phyloP scores from a whole-genome alignment of 495 filamentous ascomycete species.

The Penicillium riverlandense region DNA sequence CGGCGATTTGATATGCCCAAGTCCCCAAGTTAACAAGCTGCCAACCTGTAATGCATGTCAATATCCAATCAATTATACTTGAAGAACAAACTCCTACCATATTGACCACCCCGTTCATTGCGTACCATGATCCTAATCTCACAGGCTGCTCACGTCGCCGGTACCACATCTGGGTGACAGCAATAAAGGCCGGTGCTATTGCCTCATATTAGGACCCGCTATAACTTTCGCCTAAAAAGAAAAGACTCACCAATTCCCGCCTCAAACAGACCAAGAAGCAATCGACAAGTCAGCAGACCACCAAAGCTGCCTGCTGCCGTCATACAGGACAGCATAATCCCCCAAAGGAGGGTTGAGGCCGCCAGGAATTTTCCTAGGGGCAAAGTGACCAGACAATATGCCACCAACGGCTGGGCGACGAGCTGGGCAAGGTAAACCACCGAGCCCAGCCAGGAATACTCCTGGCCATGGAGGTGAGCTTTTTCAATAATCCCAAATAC shows the following conservation, averaged over 20 bases:
- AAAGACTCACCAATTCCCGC: slow-evolving; percentile 30
- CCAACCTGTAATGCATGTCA: slow-evolving; percentile 20
- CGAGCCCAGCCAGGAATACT: slow-evolving; percentile 47
- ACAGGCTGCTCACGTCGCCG: slow-evolving; percentile 52
- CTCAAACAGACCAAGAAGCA: slow-evolving; percentile 60
- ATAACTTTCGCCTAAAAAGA: not conserved
- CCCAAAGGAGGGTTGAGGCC: slow-evolving; percentile 54
- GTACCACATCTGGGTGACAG: slow-evolving; percentile 59
- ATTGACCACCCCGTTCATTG: slow-evolving; percentile 49
- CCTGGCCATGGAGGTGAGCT: slow-evolving; percentile 36
- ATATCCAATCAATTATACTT: not conserved
- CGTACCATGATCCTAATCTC: slow-evolving; percentile 52
- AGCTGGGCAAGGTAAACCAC: slow-evolving; percentile 46
- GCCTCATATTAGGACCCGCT: not conserved
- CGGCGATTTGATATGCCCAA: slow-evolving; percentile 50
- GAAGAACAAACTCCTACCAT: slow-evolving; percentile 31
- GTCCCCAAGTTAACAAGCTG: slow-evolving; percentile 48
- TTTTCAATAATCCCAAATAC: slow-evolving; percentile 42
- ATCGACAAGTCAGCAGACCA: slow-evolving; percentile 48
- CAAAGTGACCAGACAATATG: slow-evolving; percentile 32
- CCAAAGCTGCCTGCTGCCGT: slow-evolving; percentile 48
- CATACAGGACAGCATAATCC: slow-evolving; percentile 47
- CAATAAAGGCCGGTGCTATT: slow-evolving; percentile 51
- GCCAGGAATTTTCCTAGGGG: slow-evolving; percentile 46
- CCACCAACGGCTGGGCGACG: slow-evolving; percentile 33